Base-by-base conservation (phyloP, 2,329 filamentous ascomycete genomes). In the Verticillium nubilum region DNA sequence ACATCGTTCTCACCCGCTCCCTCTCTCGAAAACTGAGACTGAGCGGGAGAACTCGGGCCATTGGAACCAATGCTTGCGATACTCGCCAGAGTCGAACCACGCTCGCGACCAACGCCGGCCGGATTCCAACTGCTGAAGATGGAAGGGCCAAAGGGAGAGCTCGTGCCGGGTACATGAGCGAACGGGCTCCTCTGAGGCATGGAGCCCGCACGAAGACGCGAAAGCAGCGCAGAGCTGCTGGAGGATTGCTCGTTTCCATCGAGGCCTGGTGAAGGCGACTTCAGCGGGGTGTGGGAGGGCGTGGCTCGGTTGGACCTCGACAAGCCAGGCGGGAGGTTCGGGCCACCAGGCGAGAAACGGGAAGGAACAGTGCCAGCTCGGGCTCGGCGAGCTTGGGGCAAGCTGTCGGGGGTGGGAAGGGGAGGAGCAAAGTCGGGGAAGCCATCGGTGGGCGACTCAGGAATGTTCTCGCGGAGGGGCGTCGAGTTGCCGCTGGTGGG, bases 401-500 rank as follows among this genome's bases (percentile, higher is more conserved):
- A 72, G 60, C 80, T 82, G 64, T 87, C 84, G 64, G 89, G 84
- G 9, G 88, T 82, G 50, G 89, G 83, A 50, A 90, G 82, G 67
- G 87, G 86, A 25, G 42, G 52, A 64, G 89, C 84, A 72, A 97
- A 92, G 74, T 97, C 93, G 60, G 95, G 93, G 68, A 98, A 98
- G 66, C 91, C 94, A 78, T 97, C 94, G 65, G 90, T 95, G 31
- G 95, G 95, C 35, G 94, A 97, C 77, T 99, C 95, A 64, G 94
- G 93, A 62, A 99, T 98, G 65, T 94, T 97, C 78, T 98, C 95
- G 70, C 95, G 91, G 57, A 99, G 84, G 67, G 95, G 95, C 50
- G 94, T 97, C 23, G 94, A 97, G 74, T 97, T 94, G 65, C 94
- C 95, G 73, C 94, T 97, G 59, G 94, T 97, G 55, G 95, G 94